Base-by-base conservation (phyloP, 2,329 filamentous ascomycete species). In the Arthrobotrys iridis region DNA sequence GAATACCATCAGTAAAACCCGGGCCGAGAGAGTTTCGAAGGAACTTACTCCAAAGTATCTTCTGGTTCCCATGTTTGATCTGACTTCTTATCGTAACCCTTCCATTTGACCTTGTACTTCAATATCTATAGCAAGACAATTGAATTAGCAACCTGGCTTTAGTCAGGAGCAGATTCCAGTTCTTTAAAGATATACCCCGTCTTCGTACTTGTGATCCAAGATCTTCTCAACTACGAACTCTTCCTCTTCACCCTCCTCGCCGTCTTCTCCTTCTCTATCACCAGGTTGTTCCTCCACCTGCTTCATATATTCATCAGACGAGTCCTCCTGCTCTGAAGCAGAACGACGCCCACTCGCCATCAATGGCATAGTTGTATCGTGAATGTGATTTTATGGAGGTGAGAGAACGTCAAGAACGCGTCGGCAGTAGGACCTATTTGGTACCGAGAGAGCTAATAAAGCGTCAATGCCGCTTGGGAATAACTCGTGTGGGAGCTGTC, bases 31-130 rank as follows among this genome's bases (percentile, higher is more conserved):
- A 43, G 15, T 10, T 46, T 15, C 18, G 11, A 59, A 46, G 4
- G 50, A 13, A 26, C 65, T 65, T 10, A 77, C 85, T 72, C 82
- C 89, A 87, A 78, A 82, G 73, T 93, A 8, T 88, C 87, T 78
- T 92, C 89, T 0, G 90, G 89, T 80, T 95, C 92, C 91, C 91
- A 94, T 0, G 92, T 95, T 79, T 87, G 83, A 78, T 95, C 92
- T 0, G 84, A 81, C 76, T 89, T 88, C 76, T 89, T 87, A 0
- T 91, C 87, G 76, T 90, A 95, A 2, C 91, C 91, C 77, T 91
- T 88, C 92, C 92, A 95, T 79, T 94, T 93, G 35, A 95, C 90
- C 59, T 62, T 68, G 33, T 68, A 76, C 40, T 70, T 70, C 7
- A 76, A 45, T 15, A 68, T 18, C 72, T 76, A 33, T n/a, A 65